Percentiles rank a stretch among this genome's conserved stretches.
Conservation (phyloP, 2,329 filamentous ascomycete genomes). For the Curvularia sp. region DNA sequence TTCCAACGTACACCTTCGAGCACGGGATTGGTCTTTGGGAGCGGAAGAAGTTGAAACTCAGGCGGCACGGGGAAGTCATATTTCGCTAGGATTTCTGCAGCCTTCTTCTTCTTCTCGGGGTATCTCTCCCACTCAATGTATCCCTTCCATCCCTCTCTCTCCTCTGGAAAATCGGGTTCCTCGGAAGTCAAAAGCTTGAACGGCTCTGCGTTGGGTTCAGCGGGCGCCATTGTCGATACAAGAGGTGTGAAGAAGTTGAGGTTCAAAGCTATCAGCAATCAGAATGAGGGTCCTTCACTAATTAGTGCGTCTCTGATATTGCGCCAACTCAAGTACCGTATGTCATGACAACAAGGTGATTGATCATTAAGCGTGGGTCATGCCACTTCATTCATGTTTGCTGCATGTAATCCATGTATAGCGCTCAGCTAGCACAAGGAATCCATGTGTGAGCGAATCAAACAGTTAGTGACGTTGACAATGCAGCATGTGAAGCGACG, state of each 20-base stretch:
- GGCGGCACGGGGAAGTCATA: conserved; percentile 60
- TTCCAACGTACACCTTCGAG: conserved; percentile 58
- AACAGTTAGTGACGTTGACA: conserved; percentile 1
- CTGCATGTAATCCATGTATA: conserved; percentile 14
- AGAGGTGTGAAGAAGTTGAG: not conserved
- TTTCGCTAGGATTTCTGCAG: conserved; percentile 61
- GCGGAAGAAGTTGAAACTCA: conserved; percentile 54
- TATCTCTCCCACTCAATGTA: conserved; percentile 64
- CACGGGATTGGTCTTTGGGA: conserved; percentile 55
- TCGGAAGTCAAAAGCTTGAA: conserved; percentile 38
- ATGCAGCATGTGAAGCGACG: not conserved
- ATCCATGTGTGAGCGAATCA: conserved; percentile 11
- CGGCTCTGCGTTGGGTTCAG: conserved; percentile 41
- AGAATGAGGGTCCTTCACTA: not conserved
- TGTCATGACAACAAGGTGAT: conserved; percentile 22
- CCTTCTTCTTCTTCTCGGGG: conserved; percentile 70
- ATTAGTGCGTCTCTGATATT: not conserved
- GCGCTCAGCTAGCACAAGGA: not conserved
- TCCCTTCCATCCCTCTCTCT: conserved; percentile 58
- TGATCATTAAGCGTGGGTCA: conserved; percentile 14
- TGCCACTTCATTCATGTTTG: not conserved
- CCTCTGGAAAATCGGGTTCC: conserved; percentile 51
- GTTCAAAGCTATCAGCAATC: not conserved
- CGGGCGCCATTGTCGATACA: conserved; percentile 37
- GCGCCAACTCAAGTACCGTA: conserved; percentile 8